Percentiles rank a stretch among this genome's conserved stretches.
phyloP scores from a whole-genome alignment of 805 yeast species.

The Hanseniaspora taiwanica region DNA sequence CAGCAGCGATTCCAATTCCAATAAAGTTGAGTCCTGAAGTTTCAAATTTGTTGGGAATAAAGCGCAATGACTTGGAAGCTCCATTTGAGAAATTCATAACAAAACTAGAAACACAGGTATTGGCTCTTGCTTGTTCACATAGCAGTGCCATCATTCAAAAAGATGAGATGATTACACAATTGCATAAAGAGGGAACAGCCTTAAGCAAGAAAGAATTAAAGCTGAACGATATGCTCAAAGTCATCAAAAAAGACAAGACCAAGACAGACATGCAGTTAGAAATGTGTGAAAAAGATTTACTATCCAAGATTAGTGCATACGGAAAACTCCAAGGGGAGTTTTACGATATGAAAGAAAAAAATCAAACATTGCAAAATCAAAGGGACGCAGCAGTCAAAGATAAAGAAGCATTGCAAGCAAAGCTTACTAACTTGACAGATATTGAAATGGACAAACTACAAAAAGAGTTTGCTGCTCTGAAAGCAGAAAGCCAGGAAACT shows the following conservation, averaged over 20 bases:
- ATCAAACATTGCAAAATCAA: slow-evolving; percentile 12
- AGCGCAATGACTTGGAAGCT: slow-evolving; percentile 13
- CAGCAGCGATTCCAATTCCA: no score
- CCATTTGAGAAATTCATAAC: slow-evolving; percentile 2
- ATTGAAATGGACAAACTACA: slow-evolving; percentile 15
- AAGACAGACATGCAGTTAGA: slow-evolving; percentile 26
- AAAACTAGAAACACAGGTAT: neutral
- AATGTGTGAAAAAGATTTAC: slow-evolving; percentile 9
- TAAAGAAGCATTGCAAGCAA: slow-evolving; percentile 19
- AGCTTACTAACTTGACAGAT: slow-evolving; percentile 24
- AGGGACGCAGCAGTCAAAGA: slow-evolving; percentile 5
- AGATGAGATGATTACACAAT: slow-evolving; percentile 47
- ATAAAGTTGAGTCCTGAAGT: neutral
- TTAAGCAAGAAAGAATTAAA: slow-evolving; percentile 60
- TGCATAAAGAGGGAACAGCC: slow-evolving; percentile 54
- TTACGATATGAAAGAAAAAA: slow-evolving; percentile 12
- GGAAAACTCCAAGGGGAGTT: slow-evolving; percentile 14
- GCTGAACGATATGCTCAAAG: slow-evolving; percentile 51
- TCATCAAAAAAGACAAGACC: slow-evolving; percentile 35
- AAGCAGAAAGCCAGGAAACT: neutral
- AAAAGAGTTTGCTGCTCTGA: slow-evolving; percentile 5
- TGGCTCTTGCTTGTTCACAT: neutral
- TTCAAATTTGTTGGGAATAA: neutral
- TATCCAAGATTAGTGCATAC: slow-evolving; percentile 13
- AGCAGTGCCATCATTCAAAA: slow-evolving; percentile 17